Percentiles rank a stretch among this genome's conserved stretches.
These are phyloP conservation scores for Colletotrichum sp. DNA, from an alignment of 2,329 filamentous ascomycete species.

Conservation along the genomic window DNA sequence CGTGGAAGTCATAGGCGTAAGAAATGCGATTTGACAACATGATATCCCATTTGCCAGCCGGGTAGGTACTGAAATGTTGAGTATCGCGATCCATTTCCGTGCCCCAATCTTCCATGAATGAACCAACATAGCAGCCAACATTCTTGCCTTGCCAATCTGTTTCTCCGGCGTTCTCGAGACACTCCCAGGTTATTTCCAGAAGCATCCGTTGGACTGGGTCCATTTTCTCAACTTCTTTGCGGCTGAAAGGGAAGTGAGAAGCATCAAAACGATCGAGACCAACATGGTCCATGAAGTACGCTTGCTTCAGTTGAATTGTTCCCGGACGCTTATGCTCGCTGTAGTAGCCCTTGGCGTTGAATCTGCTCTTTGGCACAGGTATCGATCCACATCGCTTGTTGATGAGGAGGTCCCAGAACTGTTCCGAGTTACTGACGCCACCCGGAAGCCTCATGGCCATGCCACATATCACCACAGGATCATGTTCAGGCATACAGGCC, in stretches of 20 bases:
- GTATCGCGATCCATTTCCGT: slow-evolving; percentile 19
- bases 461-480: neutral
- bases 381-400: neutral
- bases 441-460: slow-evolving; percentile 1
- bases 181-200: slow-evolving; percentile 34
- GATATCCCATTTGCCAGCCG: slow-evolving; percentile 22
- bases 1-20: slow-evolving; percentile 13
- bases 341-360: neutral
- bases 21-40: slow-evolving; percentile 26
- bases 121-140: slow-evolving; percentile 31
- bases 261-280: neutral
- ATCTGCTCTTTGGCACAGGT: neutral
- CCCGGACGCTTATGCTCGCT: neutral
- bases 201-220: slow-evolving; percentile 36
- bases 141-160: slow-evolving; percentile 26
- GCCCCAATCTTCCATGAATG: slow-evolving; percentile 28
- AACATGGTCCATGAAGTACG: neutral
- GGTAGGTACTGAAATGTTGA: neutral
- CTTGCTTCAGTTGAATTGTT: neutral
- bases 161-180: slow-evolving; percentile 31
- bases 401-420: neutral
- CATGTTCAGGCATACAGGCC: neutral
- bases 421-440: neutral
- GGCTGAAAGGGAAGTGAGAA: neutral
- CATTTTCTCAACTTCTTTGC: neutral